phyloP scores from a whole-genome alignment of 257 asterid species.

The Cruciata laevipes region DNA sequence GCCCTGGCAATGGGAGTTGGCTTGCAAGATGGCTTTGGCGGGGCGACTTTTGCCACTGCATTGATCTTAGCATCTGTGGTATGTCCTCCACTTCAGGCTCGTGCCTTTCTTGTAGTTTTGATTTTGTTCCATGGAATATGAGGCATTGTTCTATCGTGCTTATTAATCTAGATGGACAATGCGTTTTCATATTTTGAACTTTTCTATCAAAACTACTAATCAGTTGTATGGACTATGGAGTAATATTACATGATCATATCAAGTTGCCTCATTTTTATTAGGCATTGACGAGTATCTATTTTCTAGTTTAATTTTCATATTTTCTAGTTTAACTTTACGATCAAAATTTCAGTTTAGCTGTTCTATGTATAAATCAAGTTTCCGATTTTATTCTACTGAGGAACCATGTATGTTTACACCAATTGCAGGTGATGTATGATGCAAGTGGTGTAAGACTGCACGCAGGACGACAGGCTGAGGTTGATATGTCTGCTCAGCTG shows the following conservation, averaged over 20 bases:
- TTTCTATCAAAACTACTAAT: not conserved
- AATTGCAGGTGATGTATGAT: conserved; percentile 92
- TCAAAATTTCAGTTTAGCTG: not conserved
- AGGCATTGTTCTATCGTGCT: not conserved
- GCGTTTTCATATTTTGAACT: not conserved
- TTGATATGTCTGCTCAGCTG: conserved; percentile 21
- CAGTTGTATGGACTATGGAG: not conserved
- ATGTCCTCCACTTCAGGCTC: conserved; percentile 3
- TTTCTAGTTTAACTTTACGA: not conserved
- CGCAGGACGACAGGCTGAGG: conserved; percentile 99
- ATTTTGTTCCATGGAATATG: not conserved
- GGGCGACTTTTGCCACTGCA: conserved; percentile 62
- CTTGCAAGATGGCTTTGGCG: conserved; percentile 78
- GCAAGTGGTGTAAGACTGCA: conserved; percentile 94
- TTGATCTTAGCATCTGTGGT: conserved; percentile 84
- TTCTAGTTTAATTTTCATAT: no score
- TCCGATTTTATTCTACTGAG: not conserved
- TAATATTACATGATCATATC: not conserved
- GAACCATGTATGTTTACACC: not conserved
- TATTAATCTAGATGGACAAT: not conserved
- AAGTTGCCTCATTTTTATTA: not conserved
- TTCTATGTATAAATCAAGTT: not conserved
- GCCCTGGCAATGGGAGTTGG: conserved; percentile 90
- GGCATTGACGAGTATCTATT: not conserved
- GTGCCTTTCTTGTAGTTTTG: not conserved